These are phyloP conservation scores for Cutaneotrichosporon dermatis DNA, from an alignment of 1,284 basidiomycete species.

Conservation along the genomic window DNA sequence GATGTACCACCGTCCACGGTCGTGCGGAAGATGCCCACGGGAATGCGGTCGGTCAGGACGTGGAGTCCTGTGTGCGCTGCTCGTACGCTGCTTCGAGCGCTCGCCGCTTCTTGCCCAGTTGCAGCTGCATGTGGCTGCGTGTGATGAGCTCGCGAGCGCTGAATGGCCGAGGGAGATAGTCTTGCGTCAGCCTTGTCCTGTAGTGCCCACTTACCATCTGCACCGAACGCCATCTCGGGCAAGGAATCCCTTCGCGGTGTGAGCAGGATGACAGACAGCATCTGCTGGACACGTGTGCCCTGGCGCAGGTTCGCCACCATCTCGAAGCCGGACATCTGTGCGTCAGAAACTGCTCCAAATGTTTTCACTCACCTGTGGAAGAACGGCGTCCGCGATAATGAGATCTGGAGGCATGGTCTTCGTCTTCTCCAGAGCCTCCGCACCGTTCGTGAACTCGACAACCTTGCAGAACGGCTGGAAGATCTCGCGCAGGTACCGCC, in stretches of 20 bases:
- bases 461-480: constrained; percentile 47
- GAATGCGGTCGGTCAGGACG: constrained; percentile 38
- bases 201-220: constrained; percentile 27
- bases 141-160: constrained; percentile 50
- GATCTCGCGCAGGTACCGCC: constrained; percentile 41
- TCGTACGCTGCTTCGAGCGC: constrained; percentile 39
- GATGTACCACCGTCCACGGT: constrained; percentile 26
- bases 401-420: constrained; percentile 28
- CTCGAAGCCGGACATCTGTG: constrained; percentile 36
- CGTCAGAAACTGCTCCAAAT: neutral
- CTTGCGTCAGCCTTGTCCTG: constrained; percentile 2
- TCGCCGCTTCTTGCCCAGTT: constrained; percentile 39
- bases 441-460: constrained; percentile 47
- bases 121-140: constrained; percentile 42
- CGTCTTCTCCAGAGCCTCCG: constrained; percentile 39
- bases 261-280: constrained; percentile 41
- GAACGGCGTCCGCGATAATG: constrained; percentile 50
- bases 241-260: constrained; percentile 34
- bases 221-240: constrained; percentile 25
- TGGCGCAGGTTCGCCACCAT: constrained; percentile 26
- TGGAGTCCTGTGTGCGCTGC: constrained; percentile 41
- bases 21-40: constrained; percentile 43
- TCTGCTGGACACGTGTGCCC: constrained; percentile 15
- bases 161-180: constrained; percentile 45
- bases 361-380: constrained; percentile 28